Evolutionary conservation across 345 rosid species (phyloP).

Genomic region (Citrus glauca): DNA sequence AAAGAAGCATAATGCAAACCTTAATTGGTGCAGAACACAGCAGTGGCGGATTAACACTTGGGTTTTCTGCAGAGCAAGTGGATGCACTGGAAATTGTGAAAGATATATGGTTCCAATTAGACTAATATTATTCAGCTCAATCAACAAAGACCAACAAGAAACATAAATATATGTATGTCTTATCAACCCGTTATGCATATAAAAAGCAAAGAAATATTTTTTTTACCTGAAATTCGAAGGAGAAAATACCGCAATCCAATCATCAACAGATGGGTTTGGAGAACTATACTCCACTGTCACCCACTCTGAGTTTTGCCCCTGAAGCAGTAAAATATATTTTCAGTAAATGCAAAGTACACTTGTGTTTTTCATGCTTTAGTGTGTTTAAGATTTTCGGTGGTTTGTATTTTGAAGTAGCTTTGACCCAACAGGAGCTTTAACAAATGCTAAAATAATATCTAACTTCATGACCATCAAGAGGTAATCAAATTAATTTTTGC

Average conservation of each 20-base stretch:
- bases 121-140: neutral
- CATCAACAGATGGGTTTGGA: constrained; percentile 57
- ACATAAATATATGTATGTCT: neutral
- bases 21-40: constrained; percentile 67
- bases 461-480: neutral
- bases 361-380: neutral
- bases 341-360: neutral
- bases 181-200: neutral
- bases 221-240: constrained; percentile 66
- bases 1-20: constrained; percentile 31
- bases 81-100: constrained; percentile 44
- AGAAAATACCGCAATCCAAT: constrained; percentile 82
- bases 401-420: neutral
- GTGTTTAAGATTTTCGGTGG: neutral
- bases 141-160: neutral
- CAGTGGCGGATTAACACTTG: constrained; percentile 39
- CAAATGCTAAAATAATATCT: neutral
- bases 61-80: constrained; percentile 42
- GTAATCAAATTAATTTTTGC: neutral
- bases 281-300: constrained; percentile 44
- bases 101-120: neutral
- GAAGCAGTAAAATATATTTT: neutral
- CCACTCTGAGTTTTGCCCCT: constrained; percentile 62
- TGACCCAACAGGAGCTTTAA: neutral
- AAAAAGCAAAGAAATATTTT: neutral